These are phyloP conservation scores for Mallotus nudiflorus DNA, from an alignment of 345 rosid genomes.

Conservation along the genomic window DNA sequence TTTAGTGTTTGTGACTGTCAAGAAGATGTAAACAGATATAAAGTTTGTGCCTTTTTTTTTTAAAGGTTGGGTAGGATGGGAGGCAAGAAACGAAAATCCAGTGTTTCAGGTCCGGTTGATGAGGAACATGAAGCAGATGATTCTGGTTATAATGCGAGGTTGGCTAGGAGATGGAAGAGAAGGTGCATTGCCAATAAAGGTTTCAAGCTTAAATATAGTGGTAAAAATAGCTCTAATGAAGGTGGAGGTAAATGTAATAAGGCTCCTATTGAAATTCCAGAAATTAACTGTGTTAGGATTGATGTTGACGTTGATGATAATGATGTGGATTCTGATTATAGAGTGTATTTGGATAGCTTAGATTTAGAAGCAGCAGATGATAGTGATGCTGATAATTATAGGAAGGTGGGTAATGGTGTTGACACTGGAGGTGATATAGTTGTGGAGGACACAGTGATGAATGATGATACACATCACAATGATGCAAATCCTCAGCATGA, in stretches of 20 bases:
- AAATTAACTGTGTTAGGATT: neutral
- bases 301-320: slow-evolving; percentile 4
- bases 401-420: too few species aligned
- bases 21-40: neutral
- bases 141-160: slow-evolving; percentile 11
- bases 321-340: slow-evolving; percentile 18
- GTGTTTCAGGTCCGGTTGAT: neutral
- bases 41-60: neutral
- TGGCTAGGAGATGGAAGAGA: slow-evolving; percentile 39
- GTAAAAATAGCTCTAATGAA: neutral
- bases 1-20: neutral
- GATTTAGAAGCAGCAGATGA: neutral
- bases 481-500: neutral
- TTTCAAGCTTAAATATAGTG: neutral
- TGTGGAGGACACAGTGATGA: neutral
- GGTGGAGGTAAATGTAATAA: neutral
- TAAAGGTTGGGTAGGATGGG: slow-evolving; percentile 5
- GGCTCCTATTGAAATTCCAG: neutral
- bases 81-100: neutral
- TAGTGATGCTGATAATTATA: neutral
- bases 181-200: slow-evolving; percentile 18
- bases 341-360: neutral
- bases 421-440: neutral
- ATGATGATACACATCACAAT: neutral
- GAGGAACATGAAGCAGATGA: neutral